Evolutionary conservation across 768 basidiomycete species (phyloP).

Genomic region (Paxillus involutus): DNA sequence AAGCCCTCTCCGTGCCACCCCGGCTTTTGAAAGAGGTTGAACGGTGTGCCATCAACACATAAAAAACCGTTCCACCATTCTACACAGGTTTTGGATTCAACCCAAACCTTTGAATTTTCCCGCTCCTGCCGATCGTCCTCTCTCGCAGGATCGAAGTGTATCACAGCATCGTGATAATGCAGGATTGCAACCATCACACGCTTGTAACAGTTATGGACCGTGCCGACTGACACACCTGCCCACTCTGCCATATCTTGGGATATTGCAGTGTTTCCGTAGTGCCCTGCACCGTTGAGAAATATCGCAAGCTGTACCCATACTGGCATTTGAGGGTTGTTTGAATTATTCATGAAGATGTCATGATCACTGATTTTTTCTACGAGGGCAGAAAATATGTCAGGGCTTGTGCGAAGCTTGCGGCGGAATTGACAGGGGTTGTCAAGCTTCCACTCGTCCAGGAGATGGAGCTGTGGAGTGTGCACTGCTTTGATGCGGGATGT

Average conservation of each 20-base stretch:
- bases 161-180: neutral
- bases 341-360: conserved; percentile 23
- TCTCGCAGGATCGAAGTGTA: neutral
- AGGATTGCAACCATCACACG: conserved; percentile 3
- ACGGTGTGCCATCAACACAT: too few relatives aligned
- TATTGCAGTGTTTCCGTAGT: too few relatives aligned
- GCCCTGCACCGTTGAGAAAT: too few relatives aligned
- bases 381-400: too few relatives aligned
- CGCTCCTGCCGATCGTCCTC: neutral
- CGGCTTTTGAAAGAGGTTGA: too few relatives aligned
- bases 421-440: neutral
- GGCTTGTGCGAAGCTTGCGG: too few relatives aligned
- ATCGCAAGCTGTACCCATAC: too few relatives aligned
- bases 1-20: too few relatives aligned
- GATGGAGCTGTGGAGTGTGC: neutral
- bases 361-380: conserved; percentile 1
- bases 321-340: too few relatives aligned
- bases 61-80: too few relatives aligned
- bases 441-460: neutral
- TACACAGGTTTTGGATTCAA: too few relatives aligned
- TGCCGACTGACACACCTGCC: conserved; percentile 6
- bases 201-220: conserved; percentile 4
- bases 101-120: conserved; percentile 1
- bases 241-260: too few relatives aligned
- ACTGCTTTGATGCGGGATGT: neutral